Evolutionary conservation across 257 asterid species (phyloP), one percentile per base, ranked within the genome.

Genomic region (Lantana camara): DNA sequence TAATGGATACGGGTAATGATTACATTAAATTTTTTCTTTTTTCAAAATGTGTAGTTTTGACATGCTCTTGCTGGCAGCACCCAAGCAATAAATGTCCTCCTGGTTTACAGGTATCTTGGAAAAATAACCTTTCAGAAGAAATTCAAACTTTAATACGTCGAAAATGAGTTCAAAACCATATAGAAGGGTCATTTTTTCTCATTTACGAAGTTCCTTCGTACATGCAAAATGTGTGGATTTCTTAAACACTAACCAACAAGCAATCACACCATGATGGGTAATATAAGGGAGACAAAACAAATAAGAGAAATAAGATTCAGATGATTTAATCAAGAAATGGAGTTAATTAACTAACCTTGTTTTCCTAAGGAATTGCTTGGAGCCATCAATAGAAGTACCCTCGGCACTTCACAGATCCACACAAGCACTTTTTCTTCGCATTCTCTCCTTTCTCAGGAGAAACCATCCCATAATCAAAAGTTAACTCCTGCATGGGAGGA

Each of bases 401-500:
- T 75, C 81, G 76, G 82, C 97, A 90, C 74, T 84, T 88, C 21
- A 57, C 66, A 11, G 95, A 80, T 53, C 87, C 95, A 57, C 99
- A 94, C 51, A 76, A 58, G 79, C 99, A 94, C 74, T 71, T 83
- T 63, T 84, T 88, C 84, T 83, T 87, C 72, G 84, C 83, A 57
- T 47, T 58, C 22, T 73, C 81, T 57, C 83, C 79, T 66, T 75
- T 84, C 59, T 79, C 85, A 17, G 90, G 57, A 23, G 77, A 74
- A 75, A 81, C 75, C 71, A 83, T 52, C 56, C 96, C 99, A 63
- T 90, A 94, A 68, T 90, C 99, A 72, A 64, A 88, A 1, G 91
- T 86, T 67, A 94, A 73, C 86, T 94, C 97, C 57, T 81, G 97
- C 96, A 94, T 73, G 15, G 97, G 99, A 69, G 99, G 97, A 66